A percentile compares a stretch with the other conserved stretches of the same genome.
These are phyloP conservation scores for Massariosphaeria phaeospora DNA, from an alignment of 495 filamentous ascomycete genomes.

Conservation along the genomic window DNA sequence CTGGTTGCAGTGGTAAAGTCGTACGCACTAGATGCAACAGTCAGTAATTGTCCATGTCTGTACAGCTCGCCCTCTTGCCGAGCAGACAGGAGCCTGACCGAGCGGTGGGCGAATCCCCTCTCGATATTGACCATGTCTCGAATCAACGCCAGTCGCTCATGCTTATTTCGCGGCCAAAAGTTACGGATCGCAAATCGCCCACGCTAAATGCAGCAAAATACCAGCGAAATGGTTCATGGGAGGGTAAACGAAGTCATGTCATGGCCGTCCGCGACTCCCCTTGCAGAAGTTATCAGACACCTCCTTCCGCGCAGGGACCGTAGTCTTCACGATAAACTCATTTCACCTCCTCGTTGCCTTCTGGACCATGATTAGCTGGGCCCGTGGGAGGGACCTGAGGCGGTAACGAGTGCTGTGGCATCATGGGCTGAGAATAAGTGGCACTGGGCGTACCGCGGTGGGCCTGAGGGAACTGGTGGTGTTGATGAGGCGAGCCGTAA, in stretches of 20 bases:
- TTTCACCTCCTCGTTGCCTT: conserved; percentile 32
- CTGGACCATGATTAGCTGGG: conserved; percentile 27
- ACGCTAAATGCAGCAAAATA: conserved; percentile 32
- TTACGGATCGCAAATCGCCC: conserved; percentile 13
- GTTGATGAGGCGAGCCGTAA: conserved; percentile 35
- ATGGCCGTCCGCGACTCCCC: background rate
- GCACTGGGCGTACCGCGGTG: conserved; percentile 34
- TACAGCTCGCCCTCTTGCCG: no score
- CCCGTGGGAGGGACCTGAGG: conserved; percentile 31
- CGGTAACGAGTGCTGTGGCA: conserved; percentile 31
- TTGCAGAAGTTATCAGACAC: conserved; percentile 8
- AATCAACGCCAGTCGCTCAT: conserved; percentile 34
- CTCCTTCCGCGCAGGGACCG: background rate
- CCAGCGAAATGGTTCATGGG: conserved; percentile 15
- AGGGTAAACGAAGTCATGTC: background rate
- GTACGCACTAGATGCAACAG: no score
- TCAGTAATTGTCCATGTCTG: no score
- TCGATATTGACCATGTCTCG: no score
- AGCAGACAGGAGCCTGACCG: no score
- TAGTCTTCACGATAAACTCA: conserved; percentile 15
- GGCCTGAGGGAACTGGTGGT: conserved; percentile 31
- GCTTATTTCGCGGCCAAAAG: conserved; percentile 22
- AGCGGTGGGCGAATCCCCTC: no score
- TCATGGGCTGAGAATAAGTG: conserved; percentile 33
- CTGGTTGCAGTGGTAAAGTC: no score